These are phyloP conservation scores for Terana coerulea DNA, from an alignment of 768 basidiomycete genomes.

Conservation along the genomic window DNA sequence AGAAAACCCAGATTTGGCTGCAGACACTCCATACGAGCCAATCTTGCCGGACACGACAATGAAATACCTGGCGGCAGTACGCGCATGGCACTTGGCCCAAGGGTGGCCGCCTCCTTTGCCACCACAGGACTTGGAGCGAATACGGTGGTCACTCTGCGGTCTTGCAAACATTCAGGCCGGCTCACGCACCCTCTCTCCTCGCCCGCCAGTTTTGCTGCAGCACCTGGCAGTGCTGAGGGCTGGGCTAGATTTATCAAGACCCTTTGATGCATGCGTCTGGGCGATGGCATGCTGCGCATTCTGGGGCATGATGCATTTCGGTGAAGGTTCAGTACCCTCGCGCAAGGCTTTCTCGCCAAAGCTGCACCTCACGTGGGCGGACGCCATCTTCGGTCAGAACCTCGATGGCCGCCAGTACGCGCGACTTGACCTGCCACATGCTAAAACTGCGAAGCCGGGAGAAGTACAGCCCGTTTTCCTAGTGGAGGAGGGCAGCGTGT, in stretches of 20 bases:
- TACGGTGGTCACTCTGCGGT: too few species aligned
- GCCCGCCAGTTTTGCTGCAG: not conserved
- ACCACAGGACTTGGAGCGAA: too few species aligned
- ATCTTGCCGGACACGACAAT: too few species aligned
- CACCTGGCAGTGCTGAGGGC: slow-evolving; percentile 11
- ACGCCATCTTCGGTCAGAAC: slow-evolving; percentile 23
- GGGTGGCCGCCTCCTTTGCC: too few species aligned
- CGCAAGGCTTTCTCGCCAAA: slow-evolving; percentile 17
- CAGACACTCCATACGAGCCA: too few species aligned
- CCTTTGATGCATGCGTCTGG: slow-evolving; percentile 40
- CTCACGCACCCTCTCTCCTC: too few species aligned
- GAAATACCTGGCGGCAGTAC: too few species aligned
- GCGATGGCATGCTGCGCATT: slow-evolving; percentile 33
- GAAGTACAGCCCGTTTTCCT: slow-evolving; percentile 23
- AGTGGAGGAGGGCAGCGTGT: slow-evolving; percentile 8
- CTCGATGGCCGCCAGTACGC: slow-evolving; percentile 25
- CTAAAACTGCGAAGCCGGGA: slow-evolving; percentile 31
- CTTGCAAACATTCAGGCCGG: too few species aligned
- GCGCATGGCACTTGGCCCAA: too few species aligned
- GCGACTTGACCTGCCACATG: slow-evolving; percentile 28
- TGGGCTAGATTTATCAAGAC: slow-evolving; percentile 19
- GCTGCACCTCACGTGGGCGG: slow-evolving; percentile 23
- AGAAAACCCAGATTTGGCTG: too few species aligned
- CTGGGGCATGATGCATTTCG: slow-evolving; percentile 37
- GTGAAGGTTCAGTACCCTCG: slow-evolving; percentile 30